phyloP scores from a whole-genome alignment of 805 yeast species.

The Suhomyces sp. region DNA sequence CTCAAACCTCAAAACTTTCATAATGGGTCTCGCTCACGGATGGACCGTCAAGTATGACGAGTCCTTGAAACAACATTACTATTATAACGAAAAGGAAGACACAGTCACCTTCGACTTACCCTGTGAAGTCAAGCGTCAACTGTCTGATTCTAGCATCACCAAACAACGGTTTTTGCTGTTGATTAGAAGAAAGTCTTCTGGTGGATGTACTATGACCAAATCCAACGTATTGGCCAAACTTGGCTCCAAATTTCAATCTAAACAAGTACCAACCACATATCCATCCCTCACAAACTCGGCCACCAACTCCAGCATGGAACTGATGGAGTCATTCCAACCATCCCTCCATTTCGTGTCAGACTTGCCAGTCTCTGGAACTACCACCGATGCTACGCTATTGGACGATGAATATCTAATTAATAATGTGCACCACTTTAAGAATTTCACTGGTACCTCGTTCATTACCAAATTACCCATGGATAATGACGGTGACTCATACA shows the following conservation, averaged over 20 bases:
- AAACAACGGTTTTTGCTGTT: background rate
- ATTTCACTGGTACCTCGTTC: conserved; percentile 14
- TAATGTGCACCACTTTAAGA: conserved; percentile 13
- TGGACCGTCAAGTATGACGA: conserved; percentile 13
- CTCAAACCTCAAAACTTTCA: too few species aligned
- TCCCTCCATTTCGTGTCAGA: background rate
- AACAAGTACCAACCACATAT: background rate
- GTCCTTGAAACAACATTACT: conserved; percentile 15
- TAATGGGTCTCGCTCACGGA: too few species aligned
- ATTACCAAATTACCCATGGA: conserved; percentile 8
- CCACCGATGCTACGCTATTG: conserved; percentile 6
- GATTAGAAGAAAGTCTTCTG: background rate
- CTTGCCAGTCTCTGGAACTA: background rate
- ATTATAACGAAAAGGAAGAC: conserved; percentile 12
- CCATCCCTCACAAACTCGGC: background rate
- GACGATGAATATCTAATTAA: conserved; percentile 32
- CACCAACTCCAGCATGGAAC: background rate
- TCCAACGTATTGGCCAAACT: conserved; percentile 7
- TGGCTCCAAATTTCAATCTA: conserved; percentile 12
- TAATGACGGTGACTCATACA: conserved; percentile 15
- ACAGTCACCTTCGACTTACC: conserved; percentile 15
- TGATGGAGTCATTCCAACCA: conserved; percentile 2
- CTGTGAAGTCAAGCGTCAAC: conserved; percentile 12
- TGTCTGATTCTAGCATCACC: background rate
- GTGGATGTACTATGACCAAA: background rate